Percentiles rank a stretch among this genome's conserved stretches.
Evolutionary conservation across 108 stramenopile species (phyloP).

Genomic region (Phaeodactylum tricornutum): DNA sequence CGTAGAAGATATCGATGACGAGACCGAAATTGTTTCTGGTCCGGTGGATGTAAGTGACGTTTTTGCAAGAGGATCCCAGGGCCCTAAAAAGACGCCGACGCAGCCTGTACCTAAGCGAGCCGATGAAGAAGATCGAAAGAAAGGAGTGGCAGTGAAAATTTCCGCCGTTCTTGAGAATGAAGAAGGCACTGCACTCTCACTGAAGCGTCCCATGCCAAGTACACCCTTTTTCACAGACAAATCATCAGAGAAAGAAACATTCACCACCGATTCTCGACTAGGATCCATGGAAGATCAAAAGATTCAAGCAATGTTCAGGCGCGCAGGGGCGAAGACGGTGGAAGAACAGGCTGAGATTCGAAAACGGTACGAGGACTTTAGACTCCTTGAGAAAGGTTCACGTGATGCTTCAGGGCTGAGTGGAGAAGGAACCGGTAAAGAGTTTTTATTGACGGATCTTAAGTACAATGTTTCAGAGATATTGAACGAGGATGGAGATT

Average conservation of each 20-base stretch:
- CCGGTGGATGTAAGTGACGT: slow-evolving; percentile 32
- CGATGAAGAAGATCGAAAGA: not conserved
- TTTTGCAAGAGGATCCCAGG: slow-evolving; percentile 7
- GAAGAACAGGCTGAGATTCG: slow-evolving; percentile 53
- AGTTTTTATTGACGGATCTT: no score
- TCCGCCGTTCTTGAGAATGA: not conserved
- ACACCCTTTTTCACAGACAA: slow-evolving; percentile 37
- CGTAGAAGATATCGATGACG: slow-evolving; percentile 14
- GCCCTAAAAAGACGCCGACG: not conserved
- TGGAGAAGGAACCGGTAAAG: slow-evolving; percentile 5
- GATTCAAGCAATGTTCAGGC: slow-evolving; percentile 31
- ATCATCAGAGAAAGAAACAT: not conserved
- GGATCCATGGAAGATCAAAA: slow-evolving; percentile 65
- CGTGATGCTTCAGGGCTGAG: slow-evolving; percentile 25
- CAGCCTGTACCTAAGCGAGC: not conserved
- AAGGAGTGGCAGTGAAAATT: not conserved
- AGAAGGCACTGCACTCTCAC: slow-evolving; percentile 1
- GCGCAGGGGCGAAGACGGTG: slow-evolving; percentile 41
- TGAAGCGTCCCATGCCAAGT: slow-evolving; percentile 21
- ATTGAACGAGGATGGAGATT: slow-evolving; percentile 32
- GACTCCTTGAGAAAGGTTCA: slow-evolving; percentile 27
- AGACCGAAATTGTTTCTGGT: slow-evolving; percentile 9
- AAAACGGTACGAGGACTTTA: slow-evolving; percentile 49
- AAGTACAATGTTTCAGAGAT: slow-evolving; percentile 26
- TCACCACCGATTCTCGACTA: slow-evolving; percentile 14